These are phyloP conservation scores for Blastocystis sp. DNA, from an alignment of 352 stramenopile genomes.

Conservation along the genomic window DNA sequence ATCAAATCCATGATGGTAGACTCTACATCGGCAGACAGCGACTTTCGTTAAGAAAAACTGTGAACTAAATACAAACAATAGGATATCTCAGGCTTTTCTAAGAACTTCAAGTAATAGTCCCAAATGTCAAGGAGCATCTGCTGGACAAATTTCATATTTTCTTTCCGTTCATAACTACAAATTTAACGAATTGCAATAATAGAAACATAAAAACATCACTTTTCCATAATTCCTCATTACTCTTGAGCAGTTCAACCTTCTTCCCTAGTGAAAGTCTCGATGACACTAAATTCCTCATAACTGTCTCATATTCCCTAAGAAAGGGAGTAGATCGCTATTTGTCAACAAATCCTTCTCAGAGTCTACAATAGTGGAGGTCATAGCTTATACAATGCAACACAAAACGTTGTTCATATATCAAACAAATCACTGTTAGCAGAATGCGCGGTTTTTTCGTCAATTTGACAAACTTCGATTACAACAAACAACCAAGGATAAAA, in stretches of 20 bases:
- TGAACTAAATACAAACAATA: neutral
- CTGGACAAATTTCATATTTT: conserved; percentile 58
- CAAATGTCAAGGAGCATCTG: conserved; percentile 57
- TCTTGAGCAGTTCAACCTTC: conserved; percentile 42
- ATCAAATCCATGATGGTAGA: conserved; percentile 32
- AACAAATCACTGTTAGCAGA: neutral
- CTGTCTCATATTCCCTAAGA: conserved; percentile 40
- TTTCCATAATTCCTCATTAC: conserved; percentile 53
- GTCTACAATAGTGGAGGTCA: conserved; percentile 26
- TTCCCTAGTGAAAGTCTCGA: conserved; percentile 49
- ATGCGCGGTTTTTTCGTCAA: neutral
- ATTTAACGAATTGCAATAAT: neutral
- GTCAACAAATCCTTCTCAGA: neutral
- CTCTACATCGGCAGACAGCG: conserved; percentile 48
- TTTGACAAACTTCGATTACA: neutral
- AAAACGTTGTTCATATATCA: neutral
- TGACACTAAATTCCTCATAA: conserved; percentile 55
- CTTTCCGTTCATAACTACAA: conserved; percentile 36
- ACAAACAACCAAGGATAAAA: too few species aligned
- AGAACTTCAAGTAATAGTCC: conserved; percentile 15
- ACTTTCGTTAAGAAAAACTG: neutral
- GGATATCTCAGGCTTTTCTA: conserved; percentile 64
- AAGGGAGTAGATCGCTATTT: conserved; percentile 27
- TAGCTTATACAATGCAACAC: neutral
- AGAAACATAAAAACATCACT: conserved; percentile 28